These are phyloP conservation scores for Protomyces inouyei DNA, from an alignment of 1,139 yeast species.

Conservation along the genomic window DNA sequence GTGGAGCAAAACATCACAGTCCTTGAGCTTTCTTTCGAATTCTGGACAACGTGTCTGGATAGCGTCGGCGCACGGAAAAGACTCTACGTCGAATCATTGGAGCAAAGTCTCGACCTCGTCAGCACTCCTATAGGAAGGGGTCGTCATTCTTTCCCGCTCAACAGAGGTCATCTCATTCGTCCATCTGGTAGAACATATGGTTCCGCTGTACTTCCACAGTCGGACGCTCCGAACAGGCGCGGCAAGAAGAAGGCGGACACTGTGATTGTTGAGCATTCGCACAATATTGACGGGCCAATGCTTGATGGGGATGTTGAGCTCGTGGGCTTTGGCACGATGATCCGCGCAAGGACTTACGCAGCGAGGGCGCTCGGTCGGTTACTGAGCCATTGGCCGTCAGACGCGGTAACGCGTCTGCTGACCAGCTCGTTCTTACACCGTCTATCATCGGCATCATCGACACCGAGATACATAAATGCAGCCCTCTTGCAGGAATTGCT, in stretches of 20 bases:
- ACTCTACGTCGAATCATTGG: constrained; percentile 45
- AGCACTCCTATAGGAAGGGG: constrained; percentile 96
- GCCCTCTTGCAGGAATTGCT: constrained; percentile 73
- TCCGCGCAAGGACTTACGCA: constrained; percentile 71
- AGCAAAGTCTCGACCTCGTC: constrained; percentile 61
- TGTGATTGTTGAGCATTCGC: constrained; percentile 31
- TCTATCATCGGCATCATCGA: constrained; percentile 61
- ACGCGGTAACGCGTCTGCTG: constrained; percentile 37
- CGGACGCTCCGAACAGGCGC: background rate
- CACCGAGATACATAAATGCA: constrained; percentile 71
- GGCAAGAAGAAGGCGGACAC: constrained; percentile 36
- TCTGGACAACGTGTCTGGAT: constrained; percentile 44
- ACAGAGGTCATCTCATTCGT: constrained; percentile 62
- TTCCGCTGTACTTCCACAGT: constrained; percentile 26
- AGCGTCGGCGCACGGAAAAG: background rate
- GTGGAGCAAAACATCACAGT: constrained; percentile 84
- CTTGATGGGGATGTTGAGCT: constrained; percentile 85
- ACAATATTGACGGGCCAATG: constrained; percentile 87
- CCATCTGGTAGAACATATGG: constrained; percentile 58
- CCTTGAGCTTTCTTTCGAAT: constrained; percentile 56
- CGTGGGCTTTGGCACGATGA: constrained; percentile 68
- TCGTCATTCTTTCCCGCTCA: constrained; percentile 82
- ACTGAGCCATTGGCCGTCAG: constrained; percentile 39
- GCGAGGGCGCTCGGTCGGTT: constrained; percentile 73
- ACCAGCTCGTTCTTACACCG: constrained; percentile 45